A percentile compares a stretch with the other conserved stretches of the same genome.
Conservation (phyloP, 257 asterid genomes). For the Henckelia pumila region DNA sequence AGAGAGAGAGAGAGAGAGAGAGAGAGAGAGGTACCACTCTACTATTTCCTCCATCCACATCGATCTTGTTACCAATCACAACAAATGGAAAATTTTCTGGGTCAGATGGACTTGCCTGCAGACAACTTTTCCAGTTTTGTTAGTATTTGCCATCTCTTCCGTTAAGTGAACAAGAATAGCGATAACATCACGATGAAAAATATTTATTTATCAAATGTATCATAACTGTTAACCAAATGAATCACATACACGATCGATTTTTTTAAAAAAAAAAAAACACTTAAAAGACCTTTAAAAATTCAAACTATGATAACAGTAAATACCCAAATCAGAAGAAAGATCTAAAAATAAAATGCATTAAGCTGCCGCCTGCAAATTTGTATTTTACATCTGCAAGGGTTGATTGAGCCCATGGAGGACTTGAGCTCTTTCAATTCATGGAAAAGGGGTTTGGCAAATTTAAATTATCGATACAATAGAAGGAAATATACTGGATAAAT, state of each 20-base stretch:
- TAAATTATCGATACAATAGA: slow-evolving; percentile 1
- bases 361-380: neutral
- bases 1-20: slow-evolving; percentile 16
- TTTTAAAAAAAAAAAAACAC: neutral
- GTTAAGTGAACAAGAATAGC: neutral
- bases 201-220: neutral
- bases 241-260: neutral
- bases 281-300: neutral
- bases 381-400: neutral
- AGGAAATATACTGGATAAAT: slow-evolving; percentile 3
- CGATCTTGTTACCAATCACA: slow-evolving; percentile 52
- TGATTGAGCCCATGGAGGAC: neutral
- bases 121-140: slow-evolving; percentile 2
- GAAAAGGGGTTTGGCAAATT: neutral
- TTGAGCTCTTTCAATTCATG: neutral
- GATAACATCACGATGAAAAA: slow-evolving; percentile 6
- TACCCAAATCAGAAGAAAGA: neutral
- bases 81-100: slow-evolving; percentile 53
- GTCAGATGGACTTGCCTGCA: slow-evolving; percentile 54
- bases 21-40: slow-evolving; percentile 38
- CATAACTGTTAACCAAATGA: slow-evolving; percentile 6
- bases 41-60: slow-evolving; percentile 60
- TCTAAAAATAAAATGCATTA: neutral
- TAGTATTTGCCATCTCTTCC: neutral
- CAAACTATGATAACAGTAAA: neutral